These are phyloP conservation scores for Calonectria naviculata DNA, from an alignment of 2,329 filamentous ascomycete species.

Conservation along the genomic window DNA sequence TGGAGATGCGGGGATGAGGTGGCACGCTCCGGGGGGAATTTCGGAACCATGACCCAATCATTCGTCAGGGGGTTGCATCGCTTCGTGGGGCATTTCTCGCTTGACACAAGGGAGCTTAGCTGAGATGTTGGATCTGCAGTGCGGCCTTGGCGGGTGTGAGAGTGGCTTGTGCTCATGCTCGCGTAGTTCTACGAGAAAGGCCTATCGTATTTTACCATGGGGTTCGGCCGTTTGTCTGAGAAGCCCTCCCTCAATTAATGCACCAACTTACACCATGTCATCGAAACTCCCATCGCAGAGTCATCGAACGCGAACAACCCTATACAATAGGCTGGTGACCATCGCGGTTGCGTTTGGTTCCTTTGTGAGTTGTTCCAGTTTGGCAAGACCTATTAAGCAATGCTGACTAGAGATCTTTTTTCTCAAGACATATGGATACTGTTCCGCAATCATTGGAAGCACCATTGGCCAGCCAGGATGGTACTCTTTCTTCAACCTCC, in stretches of 20 bases:
- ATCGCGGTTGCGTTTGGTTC: conserved; percentile 48
- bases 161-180: neutral
- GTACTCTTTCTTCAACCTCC: conserved; percentile 61
- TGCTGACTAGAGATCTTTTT: neutral
- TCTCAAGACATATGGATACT: conserved; percentile 61
- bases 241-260: neutral
- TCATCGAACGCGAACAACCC: conserved; percentile 34
- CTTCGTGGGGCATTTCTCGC: neutral
- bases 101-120: neutral
- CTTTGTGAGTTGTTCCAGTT: conserved; percentile 35
- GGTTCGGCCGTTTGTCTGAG: neutral
- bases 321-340: conserved; percentile 48
- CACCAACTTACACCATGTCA: conserved; percentile 10
- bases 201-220: neutral
- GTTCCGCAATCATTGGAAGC: conserved; percentile 60
- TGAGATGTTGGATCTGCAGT: neutral
- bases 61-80: neutral
- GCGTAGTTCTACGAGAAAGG: neutral
- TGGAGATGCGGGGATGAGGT: conserved; percentile 20
- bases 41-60: neutral
- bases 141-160: conserved; percentile 2
- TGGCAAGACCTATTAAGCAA: neutral
- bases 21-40: conserved; percentile 26
- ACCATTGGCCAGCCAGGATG: conserved; percentile 65
- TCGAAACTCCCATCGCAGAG: neutral